Percentiles rank a stretch among this genome's conserved stretches.
These are phyloP conservation scores for Magnusiomyces starmeri DNA, from an alignment of 1,139 yeast species.

Conservation along the genomic window DNA sequence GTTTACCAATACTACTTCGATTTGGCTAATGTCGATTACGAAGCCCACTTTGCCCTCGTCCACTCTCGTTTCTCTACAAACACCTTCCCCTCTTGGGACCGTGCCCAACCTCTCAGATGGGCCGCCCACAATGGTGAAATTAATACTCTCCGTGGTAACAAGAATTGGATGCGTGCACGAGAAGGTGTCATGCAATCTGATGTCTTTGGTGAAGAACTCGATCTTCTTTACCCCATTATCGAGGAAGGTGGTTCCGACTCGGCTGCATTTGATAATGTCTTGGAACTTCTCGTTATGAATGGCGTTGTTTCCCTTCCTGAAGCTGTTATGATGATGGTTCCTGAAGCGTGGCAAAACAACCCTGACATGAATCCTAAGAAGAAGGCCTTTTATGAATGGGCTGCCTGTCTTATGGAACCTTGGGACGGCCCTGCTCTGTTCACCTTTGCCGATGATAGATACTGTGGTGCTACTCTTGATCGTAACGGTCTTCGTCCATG, in stretches of 20 bases:
- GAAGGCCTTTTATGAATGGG: constrained; percentile 97
- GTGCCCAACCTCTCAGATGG: constrained; percentile 97
- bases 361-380: constrained; percentile 78
- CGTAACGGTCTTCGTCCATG: constrained; percentile 98
- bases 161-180: constrained; percentile 98
- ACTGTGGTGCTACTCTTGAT: constrained; percentile 96
- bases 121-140: constrained; percentile 99
- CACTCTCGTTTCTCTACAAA: constrained; percentile 97
- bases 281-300: constrained; percentile 83
- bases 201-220: constrained; percentile 86
- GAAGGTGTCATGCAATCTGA: constrained; percentile 92
- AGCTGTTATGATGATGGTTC: constrained; percentile 94
- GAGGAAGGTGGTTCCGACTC: constrained; percentile 99
- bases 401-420: constrained; percentile 98
- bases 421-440: constrained; percentile 99
- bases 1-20: constrained; percentile 93
- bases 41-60: constrained; percentile 92
- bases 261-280: constrained; percentile 95
- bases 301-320: constrained; percentile 92
- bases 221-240: constrained; percentile 84
- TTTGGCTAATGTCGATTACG: constrained; percentile 82
- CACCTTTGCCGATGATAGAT: constrained; percentile 95
- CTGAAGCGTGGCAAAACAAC: constrained; percentile 97
- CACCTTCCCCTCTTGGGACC: constrained; percentile 98
- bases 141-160: constrained; percentile 93